Conservation (phyloP, 176 grass and related monocot genomes). For the Ananas comosus region DNA sequence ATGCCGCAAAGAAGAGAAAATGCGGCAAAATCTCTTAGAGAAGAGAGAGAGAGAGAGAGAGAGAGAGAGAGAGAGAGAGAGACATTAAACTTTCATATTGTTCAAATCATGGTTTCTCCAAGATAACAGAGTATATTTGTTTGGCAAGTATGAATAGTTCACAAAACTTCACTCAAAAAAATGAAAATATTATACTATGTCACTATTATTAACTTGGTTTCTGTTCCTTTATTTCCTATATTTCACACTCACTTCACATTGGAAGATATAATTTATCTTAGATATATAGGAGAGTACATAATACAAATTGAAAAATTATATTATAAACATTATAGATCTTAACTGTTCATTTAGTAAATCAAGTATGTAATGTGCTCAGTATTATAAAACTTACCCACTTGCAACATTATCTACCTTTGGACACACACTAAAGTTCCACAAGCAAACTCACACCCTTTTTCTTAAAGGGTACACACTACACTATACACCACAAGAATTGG, state of each 20-base stretch:
- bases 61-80: not conserved
- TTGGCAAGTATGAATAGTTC: no score
- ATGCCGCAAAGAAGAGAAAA: not conserved
- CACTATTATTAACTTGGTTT: no score
- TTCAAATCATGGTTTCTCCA: not conserved
- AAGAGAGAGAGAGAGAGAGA: no score
- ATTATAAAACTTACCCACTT: not conserved
- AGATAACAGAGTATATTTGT: no score
- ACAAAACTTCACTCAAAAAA: no score
- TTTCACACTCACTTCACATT: no score
- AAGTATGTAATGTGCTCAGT: conserved; percentile 15
- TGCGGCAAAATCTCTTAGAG: not conserved
- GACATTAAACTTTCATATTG: not conserved
- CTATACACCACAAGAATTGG: conserved; percentile 3
- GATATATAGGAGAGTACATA: not conserved
- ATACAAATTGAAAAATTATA: not conserved
- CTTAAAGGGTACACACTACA: conserved; percentile 8
- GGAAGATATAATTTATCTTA: not conserved
- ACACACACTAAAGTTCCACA: conserved; percentile 10
- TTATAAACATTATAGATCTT: not conserved
- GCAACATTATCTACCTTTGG: not conserved
- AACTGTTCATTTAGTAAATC: not conserved
- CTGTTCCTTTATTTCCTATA: no score
- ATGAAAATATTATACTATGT: no score
- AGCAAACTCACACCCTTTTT: conserved; percentile 7